phyloP scores from a whole-genome alignment of 2,329 filamentous ascomycete species.

The Fusarium aywerte region DNA sequence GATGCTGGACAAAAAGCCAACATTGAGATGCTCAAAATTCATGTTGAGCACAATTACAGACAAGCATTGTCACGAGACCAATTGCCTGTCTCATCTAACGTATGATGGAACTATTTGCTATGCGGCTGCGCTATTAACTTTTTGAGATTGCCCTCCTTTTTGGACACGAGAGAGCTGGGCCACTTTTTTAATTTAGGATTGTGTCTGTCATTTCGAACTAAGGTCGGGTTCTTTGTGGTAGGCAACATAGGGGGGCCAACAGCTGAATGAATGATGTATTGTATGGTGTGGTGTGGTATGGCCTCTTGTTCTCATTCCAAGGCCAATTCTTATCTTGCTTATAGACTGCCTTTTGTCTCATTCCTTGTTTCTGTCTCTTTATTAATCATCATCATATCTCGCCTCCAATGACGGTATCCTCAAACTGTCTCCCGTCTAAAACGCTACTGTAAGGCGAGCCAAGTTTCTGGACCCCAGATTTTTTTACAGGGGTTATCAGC shows the following conservation, averaged over 20 bases:
- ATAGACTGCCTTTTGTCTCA: not conserved
- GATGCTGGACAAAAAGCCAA: conserved; percentile 8
- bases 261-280: not conserved
- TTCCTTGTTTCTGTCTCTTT: conserved; percentile 27
- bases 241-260: not conserved
- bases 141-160: conserved; percentile 37
- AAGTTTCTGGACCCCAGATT: conserved; percentile 32
- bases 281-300: no score
- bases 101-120: not conserved
- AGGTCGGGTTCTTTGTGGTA: not conserved
- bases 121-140: conserved; percentile 22
- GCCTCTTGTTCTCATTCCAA: not conserved
- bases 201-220: conserved; percentile 20
- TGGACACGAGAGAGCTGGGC: conserved; percentile 31
- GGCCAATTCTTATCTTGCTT: not conserved
- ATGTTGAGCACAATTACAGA: conserved; percentile 23
- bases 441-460: conserved; percentile 28
- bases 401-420: conserved; percentile 29
- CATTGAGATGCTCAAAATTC: conserved; percentile 12
- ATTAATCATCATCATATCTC: conserved; percentile 32
- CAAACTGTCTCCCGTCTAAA: conserved; percentile 4
- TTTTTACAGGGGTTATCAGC: conserved; percentile 31
- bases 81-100: conserved; percentile 34
- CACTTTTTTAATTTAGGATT: conserved; percentile 40
- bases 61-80: conserved; percentile 34